Conservation (phyloP, 2,329 filamentous ascomycete species). For the Dactylellina leptospora region DNA sequence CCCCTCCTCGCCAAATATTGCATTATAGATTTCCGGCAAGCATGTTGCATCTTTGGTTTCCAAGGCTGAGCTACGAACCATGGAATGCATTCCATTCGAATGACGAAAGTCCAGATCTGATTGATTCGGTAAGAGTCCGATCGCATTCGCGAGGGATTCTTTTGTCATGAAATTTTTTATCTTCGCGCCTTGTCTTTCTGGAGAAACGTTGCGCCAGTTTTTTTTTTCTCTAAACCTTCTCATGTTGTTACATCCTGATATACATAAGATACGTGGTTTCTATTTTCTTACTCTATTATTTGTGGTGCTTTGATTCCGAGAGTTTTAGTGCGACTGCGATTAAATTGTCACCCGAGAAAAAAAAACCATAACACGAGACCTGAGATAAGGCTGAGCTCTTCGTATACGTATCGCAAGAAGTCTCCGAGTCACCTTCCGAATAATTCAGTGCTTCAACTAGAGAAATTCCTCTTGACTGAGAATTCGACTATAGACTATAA, state of each 20-base stretch:
- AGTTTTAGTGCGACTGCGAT: conserved; percentile 13
- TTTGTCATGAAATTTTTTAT: too few species aligned
- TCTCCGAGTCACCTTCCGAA: too few species aligned
- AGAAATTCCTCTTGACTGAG: too few species aligned
- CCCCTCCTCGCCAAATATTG: not conserved
- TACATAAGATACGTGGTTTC: too few species aligned
- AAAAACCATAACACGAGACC: too few species aligned
- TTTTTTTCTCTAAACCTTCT: conserved; percentile 1
- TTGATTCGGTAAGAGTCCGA: not conserved
- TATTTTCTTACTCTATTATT: too few species aligned
- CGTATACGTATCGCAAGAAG: not conserved
- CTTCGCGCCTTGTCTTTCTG: not conserved
- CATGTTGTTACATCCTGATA: too few species aligned
- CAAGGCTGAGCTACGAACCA: not conserved
- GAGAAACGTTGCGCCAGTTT: not conserved
- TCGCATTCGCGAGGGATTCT: too few species aligned
- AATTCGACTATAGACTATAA: too few species aligned
- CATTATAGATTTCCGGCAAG: not conserved
- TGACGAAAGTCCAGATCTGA: conserved; percentile 2
- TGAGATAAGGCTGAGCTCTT: not conserved
- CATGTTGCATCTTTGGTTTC: conserved; percentile 5
- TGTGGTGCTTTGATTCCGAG: conserved; percentile 13
- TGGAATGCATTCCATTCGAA: too few species aligned
- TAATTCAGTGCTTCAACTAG: too few species aligned
- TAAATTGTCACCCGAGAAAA: not conserved